A percentile compares a stretch with the other conserved stretches of the same genome.
Evolutionary conservation across 306 rosid species (phyloP).

Genomic region (Castanea sativa): DNA sequence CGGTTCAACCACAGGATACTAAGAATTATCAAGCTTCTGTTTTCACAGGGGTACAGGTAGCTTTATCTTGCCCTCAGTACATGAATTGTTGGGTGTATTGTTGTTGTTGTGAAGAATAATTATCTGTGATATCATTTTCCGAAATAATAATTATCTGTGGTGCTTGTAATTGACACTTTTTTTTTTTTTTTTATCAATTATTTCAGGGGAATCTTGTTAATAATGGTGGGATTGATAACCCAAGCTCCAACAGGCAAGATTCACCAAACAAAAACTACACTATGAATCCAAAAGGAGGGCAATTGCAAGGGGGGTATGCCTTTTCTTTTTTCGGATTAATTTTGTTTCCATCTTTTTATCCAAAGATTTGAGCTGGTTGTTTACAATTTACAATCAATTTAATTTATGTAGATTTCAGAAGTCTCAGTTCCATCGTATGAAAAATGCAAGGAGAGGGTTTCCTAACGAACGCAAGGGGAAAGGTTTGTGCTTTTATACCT

Average conservation of each 20-base stretch:
- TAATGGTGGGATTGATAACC: constrained; percentile 35
- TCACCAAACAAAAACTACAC: constrained; percentile 42
- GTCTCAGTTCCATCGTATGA: constrained; percentile 51
- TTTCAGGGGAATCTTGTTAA: constrained; percentile 51
- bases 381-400: constrained; percentile 20
- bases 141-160: neutral
- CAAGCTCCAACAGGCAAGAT: constrained; percentile 51
- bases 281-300: constrained; percentile 51
- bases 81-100: constrained; percentile 3
- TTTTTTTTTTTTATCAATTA: neutral
- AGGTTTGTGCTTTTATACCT: constrained; percentile 51
- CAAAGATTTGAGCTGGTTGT: constrained; percentile 2
- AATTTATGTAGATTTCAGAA: constrained; percentile 60
- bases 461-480: constrained; percentile 41
- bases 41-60: constrained; percentile 56
- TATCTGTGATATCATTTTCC: neutral
- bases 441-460: constrained; percentile 46
- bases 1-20: constrained; percentile 30
- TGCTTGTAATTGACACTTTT: constrained; percentile 9
- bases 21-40: constrained; percentile 40
- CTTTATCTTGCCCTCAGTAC: neutral
- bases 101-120: constrained; percentile 6
- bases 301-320: constrained; percentile 45
- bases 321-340: neutral
- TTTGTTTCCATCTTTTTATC: constrained; percentile 10